A percentile compares a stretch with the other conserved stretches of the same genome.
phyloP scores from a whole-genome alignment of 2,329 filamentous ascomycete genomes.

The Exophiala calicioides region DNA sequence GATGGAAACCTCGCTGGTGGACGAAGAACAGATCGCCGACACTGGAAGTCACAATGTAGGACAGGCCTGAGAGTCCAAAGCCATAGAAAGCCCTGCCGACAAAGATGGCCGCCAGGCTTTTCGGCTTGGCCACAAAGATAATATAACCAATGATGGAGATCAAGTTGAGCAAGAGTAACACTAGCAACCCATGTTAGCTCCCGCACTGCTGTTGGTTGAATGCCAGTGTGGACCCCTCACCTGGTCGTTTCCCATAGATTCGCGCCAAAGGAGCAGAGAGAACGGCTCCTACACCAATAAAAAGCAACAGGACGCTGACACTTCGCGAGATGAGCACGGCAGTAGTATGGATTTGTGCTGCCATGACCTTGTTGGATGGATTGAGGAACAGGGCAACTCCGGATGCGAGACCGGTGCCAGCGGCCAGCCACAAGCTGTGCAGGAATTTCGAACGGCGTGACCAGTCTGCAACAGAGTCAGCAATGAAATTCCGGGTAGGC shows the following conservation, averaged over 20 bases:
- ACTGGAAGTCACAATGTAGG: slow-evolving; percentile 24
- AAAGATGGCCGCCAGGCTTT: slow-evolving; percentile 24
- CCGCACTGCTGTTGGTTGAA: too few species aligned
- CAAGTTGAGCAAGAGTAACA: slow-evolving; percentile 1
- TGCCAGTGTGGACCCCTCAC: too few species aligned
- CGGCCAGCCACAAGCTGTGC: too few species aligned
- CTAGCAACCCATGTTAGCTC: too few species aligned
- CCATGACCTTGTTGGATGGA: slow-evolving; percentile 1
- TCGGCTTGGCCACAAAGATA: neutral
- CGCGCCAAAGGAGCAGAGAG: neutral
- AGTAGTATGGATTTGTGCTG: neutral
- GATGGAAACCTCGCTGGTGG: slow-evolving; percentile 6
- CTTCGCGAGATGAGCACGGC: neutral
- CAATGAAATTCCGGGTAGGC: neutral
- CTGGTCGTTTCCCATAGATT: slow-evolving; percentile 1
- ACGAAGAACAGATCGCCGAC: slow-evolving; percentile 16
- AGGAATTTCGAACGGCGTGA: too few species aligned
- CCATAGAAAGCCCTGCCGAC: slow-evolving; percentile 32
- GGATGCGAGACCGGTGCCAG: neutral
- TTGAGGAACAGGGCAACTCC: neutral
- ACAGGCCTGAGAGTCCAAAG: slow-evolving; percentile 31
- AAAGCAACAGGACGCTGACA: neutral
- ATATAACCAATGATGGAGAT: neutral
- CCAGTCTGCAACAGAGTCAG: too few species aligned
- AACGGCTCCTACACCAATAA: neutral